phyloP scores from a whole-genome alignment of 805 yeast genomes.

The Metschnikowia proteae region DNA sequence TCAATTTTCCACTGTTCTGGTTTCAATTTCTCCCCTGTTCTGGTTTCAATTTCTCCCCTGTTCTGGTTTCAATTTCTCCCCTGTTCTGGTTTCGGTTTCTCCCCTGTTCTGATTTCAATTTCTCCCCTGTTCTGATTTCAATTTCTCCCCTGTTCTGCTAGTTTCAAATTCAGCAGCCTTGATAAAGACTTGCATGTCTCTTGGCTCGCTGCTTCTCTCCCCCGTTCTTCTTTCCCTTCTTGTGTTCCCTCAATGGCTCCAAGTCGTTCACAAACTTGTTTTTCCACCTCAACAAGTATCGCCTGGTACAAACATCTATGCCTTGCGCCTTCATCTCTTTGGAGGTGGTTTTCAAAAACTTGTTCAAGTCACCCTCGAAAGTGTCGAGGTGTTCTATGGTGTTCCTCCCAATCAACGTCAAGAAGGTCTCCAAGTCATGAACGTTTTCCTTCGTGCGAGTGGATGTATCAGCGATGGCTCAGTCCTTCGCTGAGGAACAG shows the following conservation, averaged over 20 bases:
- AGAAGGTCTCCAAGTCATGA: slow-evolving; percentile 66
- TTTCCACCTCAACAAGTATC: slow-evolving; percentile 70
- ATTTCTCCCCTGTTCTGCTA: no score
- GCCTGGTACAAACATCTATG: slow-evolving; percentile 65
- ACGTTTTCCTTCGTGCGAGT: slow-evolving; percentile 44
- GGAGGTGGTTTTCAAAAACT: slow-evolving; percentile 56
- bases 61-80: no score
- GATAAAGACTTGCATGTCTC: no score
- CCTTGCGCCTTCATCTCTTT: slow-evolving; percentile 68
- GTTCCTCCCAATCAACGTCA: slow-evolving; percentile 75
- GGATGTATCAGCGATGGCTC: slow-evolving; percentile 36
- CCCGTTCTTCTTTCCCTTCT: slow-evolving; percentile 70
- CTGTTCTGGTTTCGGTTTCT: no score
- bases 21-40: no score
- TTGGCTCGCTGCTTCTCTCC: no score
- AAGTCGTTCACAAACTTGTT: slow-evolving; percentile 59
- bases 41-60: no score
- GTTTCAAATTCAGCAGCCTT: no score
- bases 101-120: no score
- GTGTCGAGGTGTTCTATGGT: slow-evolving; percentile 61
- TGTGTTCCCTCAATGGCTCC: slow-evolving; percentile 51
- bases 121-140: no score
- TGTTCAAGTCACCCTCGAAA: slow-evolving; percentile 57
- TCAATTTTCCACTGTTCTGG: no score
- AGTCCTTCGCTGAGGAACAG: background rate